Base-by-base conservation (phyloP, 495 filamentous ascomycete genomes). In the Acidomyces sp. region DNA sequence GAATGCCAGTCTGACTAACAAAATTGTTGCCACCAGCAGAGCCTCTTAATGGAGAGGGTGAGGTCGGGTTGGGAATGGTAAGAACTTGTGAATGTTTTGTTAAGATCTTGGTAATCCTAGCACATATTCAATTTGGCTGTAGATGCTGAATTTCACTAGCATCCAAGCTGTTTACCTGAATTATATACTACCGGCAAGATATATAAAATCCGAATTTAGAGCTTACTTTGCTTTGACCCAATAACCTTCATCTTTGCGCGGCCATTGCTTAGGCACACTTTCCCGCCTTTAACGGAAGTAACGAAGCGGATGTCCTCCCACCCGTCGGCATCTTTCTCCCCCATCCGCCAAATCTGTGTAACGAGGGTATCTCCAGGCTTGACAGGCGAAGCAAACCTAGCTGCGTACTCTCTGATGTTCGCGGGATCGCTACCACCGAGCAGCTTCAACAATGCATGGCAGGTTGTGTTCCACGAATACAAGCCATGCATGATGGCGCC, bases 401-500 rank as follows among this genome's bases (percentile, higher is more conserved):
- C 84, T 66, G 90, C 82, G 65, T 85, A 92, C 59, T 85, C 80
- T 58, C 72, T 78, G 39, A 94, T 65, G 46, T 87, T 88, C 27
- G 66, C 68, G 1, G 84, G 76, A 56, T 94, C 68, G 55, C 79
- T 81, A 4, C 70, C 78, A 19, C 85, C 84, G 7, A 93, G 61
- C 35, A 67, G 63, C 53, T 78, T 65, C 22, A 92, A 63, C 33
- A 93, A 58, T n/a, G 66, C 78, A 53, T 90, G 85, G n/a, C 70
- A 72, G 1, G 82, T 67, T 35, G 74, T 68, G 60, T 92, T 93
- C 77, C 80, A 92, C 43, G 75, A 81, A 60, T 73, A 92, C 20
- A 93, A 64, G 20, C 85, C 85, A 61, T 93, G 85, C 56, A 92
- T 85, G 55, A 92, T 93, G 42, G 74, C 70, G 28, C 85, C 85